Base-by-base conservation (phyloP, 306 rosid species). In the Fagus sylvatica region DNA sequence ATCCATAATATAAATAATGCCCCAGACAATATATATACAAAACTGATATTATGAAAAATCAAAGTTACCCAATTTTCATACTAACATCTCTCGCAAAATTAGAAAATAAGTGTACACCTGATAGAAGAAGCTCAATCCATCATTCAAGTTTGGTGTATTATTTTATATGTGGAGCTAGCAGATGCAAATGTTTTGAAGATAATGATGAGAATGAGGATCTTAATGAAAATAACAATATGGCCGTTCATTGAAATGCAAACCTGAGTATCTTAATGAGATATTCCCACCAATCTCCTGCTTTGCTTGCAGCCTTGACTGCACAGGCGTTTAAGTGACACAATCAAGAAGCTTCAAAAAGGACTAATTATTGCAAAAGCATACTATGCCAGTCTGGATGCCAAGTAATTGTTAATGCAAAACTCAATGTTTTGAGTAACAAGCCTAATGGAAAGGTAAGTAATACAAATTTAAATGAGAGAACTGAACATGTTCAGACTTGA, bases 251-350 rank as follows among this genome's bases (percentile, higher is more conserved):
- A 72, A 77, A 83, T 49, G 77, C 84, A 76, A 88, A 92, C 97
- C 97, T 90, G 97, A 85, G 89, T 92, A 92, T 92, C 97, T 88
- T 78, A 87, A 82, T 15, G 93, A 87, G 77, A 79, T 78, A 78
- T 81, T 90, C 80, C 90, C 88, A 41, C 97, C 96, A 69, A 92
- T 92, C 86, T 88, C 97, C 76, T 92, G 97, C 86, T 88, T 92
- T 32, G 97, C 97, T 87, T 92, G 97, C 87, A 92, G 86, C 81
- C 97, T 92, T 65, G 97, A 92, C 97, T 92, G 97, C 75, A 84
- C 43, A 79, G 72, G 76, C 49, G 17, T 36, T 60, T 72, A 74
- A 55, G 42, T 13, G 22, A 79, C 40, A 54, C 22, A 42, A 39
- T 13, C 8, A 48, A 19, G 53, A 40, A 33, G 60, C 59, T 70